Conservation (phyloP, 257 asterid species). For the Capsicum rhomboideum region DNA sequence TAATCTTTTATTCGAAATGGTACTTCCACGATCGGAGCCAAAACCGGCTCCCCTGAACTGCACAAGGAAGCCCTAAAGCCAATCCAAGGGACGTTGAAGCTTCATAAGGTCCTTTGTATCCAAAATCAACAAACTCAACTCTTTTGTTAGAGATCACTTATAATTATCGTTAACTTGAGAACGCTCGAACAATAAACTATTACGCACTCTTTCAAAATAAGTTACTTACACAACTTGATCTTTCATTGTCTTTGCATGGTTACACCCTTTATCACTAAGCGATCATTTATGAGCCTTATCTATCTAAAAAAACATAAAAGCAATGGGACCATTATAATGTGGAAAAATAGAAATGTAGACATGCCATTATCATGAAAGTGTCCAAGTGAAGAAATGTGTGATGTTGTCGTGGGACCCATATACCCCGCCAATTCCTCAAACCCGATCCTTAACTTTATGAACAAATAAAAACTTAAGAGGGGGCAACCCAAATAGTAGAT, state of each 20-base stretch:
- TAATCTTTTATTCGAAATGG: not conserved
- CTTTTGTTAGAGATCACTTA: too few relatives aligned
- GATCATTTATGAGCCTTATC: not conserved
- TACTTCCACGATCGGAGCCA: not conserved
- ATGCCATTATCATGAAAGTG: not conserved
- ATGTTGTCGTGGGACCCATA: conserved; percentile 1
- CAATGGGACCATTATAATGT: not conserved
- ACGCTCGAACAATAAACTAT: not conserved
- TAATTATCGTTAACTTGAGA: too few relatives aligned
- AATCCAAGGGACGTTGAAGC: not conserved
- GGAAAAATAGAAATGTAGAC: not conserved
- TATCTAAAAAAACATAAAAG: not conserved
- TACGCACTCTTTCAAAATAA: not conserved
- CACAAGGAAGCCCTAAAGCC: not conserved
- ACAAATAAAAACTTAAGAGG: not conserved
- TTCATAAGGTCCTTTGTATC: not conserved
- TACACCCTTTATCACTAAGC: not conserved
- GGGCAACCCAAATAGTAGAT: not conserved
- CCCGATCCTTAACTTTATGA: not conserved
- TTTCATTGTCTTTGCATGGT: not conserved
- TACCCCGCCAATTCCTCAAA: not conserved
- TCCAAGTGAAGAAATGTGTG: conserved; percentile 4
- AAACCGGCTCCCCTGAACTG: not conserved
- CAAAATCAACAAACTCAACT: not conserved
- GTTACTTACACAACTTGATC: not conserved